Percentiles rank a stretch among this genome's conserved stretches.
phyloP scores from a whole-genome alignment of 2,329 filamentous ascomycete genomes.

The Beauveria sp. region DNA sequence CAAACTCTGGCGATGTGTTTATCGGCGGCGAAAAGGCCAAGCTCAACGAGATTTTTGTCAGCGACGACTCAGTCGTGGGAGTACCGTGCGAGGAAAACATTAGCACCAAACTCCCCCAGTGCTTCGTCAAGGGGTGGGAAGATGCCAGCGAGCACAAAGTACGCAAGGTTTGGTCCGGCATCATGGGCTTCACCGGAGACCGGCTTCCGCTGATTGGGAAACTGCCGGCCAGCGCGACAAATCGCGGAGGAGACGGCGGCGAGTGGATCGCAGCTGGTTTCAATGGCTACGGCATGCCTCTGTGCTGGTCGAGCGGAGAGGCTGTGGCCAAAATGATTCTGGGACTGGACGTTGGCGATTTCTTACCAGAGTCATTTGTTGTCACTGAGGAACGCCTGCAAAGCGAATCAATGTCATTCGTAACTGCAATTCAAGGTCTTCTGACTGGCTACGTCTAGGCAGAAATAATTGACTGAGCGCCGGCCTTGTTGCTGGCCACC shows the following conservation, averaged over 20 bases:
- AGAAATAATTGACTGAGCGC: not conserved
- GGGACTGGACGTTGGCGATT: constrained; percentile 17
- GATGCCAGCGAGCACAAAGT: constrained; percentile 15
- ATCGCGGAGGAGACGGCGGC: constrained; percentile 17
- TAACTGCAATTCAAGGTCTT: not conserved
- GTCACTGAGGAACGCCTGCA: constrained; percentile 13
- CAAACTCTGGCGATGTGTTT: constrained; percentile 36
- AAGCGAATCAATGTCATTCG: not conserved
- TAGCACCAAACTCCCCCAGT: constrained; percentile 27
- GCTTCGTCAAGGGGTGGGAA: constrained; percentile 27
- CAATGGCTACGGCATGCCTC: constrained; percentile 42
- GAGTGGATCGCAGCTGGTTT: constrained; percentile 45
- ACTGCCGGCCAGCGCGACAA: constrained; percentile 24
- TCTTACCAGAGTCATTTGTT: constrained; percentile 16
- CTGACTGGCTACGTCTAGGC: not conserved
- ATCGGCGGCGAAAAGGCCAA: constrained; percentile 40
- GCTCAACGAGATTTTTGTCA: constrained; percentile 31
- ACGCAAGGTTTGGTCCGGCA: constrained; percentile 39
- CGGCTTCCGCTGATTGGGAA: constrained; percentile 38
- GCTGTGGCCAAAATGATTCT: constrained; percentile 25
- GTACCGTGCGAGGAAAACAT: constrained; percentile 24
- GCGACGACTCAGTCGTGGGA: constrained; percentile 35
- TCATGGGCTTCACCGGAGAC: constrained; percentile 38
- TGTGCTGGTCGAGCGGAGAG: constrained; percentile 40
- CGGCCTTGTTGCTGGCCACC: not conserved